Base-by-base conservation (phyloP, 768 basidiomycete genomes). In the Agrocybe praecox region DNA sequence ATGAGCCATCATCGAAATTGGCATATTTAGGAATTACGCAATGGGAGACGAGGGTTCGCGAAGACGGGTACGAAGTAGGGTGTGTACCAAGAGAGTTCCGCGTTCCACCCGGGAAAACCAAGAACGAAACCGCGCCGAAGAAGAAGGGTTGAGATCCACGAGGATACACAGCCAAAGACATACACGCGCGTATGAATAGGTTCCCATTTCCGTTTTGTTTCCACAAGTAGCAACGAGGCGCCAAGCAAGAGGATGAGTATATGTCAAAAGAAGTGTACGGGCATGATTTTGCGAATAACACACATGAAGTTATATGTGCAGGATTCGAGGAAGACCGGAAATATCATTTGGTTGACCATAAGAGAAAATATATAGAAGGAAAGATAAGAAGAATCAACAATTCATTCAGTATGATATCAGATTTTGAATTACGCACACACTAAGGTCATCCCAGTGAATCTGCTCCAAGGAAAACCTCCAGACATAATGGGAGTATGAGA, bases 401-500 rank as follows among this genome's bases (percentile, higher is more conserved):
- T 40, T 4, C 36, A n/a, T 12, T 40, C 14, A 47, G 29, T 47
- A 49, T 45, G 47, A 45, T 49, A 32, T 40, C 47, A 50, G 52
- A 48, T 34, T 50, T 47, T n/a, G 45, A 34, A 9, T 9, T 52
- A 83, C 84, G 70, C 65, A 86, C 84, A 64, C 56, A 77, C 76
- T 53, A 76, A 55, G 5, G 83, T 75, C 49, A 73, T 62, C 5
- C 76, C 73, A 17, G 80, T 74, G 61, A 86, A 74, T 67, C 79
- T 81, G 62, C 76, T 67, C 85, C 85, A 87, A 26, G 85, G 85
- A 70, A 85, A 86, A 55, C 70, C 74, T 62, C 36, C 53, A 22
- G 53, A 56, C 49, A 53, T 54, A 50, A 52, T 61, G 51, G 19
- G 32, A 56, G 55, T 40, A 44, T 18, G 29, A 52, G 53, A 52